Evolutionary conservation across 768 basidiomycete genomes (phyloP), one percentile per base, ranked within the genome.

Genomic region (Clitopilus passeckerianus): DNA sequence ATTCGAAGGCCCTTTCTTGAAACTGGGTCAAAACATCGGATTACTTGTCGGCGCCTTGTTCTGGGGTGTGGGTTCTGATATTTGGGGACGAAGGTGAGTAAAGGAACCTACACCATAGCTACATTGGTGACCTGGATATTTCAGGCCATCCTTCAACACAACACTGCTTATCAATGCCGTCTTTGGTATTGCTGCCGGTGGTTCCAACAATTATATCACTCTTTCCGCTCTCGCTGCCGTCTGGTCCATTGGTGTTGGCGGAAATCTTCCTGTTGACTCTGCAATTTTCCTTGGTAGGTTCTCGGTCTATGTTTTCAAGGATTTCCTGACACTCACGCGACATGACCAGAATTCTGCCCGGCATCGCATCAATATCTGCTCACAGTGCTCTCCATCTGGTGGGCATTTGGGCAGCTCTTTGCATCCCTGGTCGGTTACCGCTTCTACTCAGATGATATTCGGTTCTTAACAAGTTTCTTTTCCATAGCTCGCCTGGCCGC

Each of bases 331-430:
- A 37, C 33, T 54, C 52, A 35, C 22, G 18, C 5, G 20, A 22
- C 12, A 15, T 53, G 15, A 43, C 14, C 65, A 86, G 87, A 91
- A 64, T 89, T 89, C 65, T 67, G 89, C 0, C 90, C 90, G 0
- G 80, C 81, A 1, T 82, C 83, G 0, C 87, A 91, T 61, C 90
- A 91, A 65, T 91, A 89, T 65, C 76, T 92, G 3, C 74, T 91
- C 34, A 90, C 89, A 0, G 73, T 91, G 14, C 77, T 91, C 16
- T 89, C 89, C 0, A 81, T 90, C 35, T 91, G 87, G 86, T 92
- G 90, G 90, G 86, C 87, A 5, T 76, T 91, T 34, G 89, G 89
- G 1, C 90, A 90, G 67, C 78, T 90, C 0, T 66, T 87, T 53
- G 86, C 83, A 22, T 76, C 73, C 62, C 61, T 81, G 54, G 76